Evolutionary conservation across 176 grass and related monocot genomes (phyloP).

Genomic region (Ensete ventricosum): DNA sequence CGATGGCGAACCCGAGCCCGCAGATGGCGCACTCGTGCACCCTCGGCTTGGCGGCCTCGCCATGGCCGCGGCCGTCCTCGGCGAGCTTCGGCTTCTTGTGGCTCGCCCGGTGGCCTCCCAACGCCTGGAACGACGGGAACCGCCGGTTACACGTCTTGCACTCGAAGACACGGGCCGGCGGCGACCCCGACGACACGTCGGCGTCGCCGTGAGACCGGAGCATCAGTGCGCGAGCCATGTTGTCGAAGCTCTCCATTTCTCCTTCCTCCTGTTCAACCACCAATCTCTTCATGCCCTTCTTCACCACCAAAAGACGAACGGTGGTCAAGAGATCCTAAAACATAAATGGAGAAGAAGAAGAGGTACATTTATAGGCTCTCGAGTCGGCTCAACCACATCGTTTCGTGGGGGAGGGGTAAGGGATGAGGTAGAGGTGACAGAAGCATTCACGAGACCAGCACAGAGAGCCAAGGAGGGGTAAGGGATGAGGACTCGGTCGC

Average conservation of each 20-base stretch:
- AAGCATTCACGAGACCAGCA: not conserved
- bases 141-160: not conserved
- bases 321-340: not conserved
- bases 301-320: not conserved
- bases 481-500: not conserved
- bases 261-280: not conserved
- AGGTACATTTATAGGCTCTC: not conserved
- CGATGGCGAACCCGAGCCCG: not conserved
- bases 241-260: not conserved
- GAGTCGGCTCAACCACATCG: not conserved
- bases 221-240: not conserved
- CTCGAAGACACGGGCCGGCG: not conserved
- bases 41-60: not conserved
- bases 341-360: not conserved
- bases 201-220: not conserved
- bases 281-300: not conserved
- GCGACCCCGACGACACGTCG: not conserved
- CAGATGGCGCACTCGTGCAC: not conserved
- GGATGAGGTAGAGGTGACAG: not conserved
- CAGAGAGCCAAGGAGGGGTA: too few species aligned
- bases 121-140: slow-evolving; percentile 1
- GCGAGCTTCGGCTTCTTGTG: slow-evolving; percentile 1
- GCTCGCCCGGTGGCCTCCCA: not conserved
- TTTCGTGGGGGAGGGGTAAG: not conserved
- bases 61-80: not conserved